Evolutionary conservation across 1,284 basidiomycete genomes (phyloP).

Genomic region (Sanghuangporus weigelae): DNA sequence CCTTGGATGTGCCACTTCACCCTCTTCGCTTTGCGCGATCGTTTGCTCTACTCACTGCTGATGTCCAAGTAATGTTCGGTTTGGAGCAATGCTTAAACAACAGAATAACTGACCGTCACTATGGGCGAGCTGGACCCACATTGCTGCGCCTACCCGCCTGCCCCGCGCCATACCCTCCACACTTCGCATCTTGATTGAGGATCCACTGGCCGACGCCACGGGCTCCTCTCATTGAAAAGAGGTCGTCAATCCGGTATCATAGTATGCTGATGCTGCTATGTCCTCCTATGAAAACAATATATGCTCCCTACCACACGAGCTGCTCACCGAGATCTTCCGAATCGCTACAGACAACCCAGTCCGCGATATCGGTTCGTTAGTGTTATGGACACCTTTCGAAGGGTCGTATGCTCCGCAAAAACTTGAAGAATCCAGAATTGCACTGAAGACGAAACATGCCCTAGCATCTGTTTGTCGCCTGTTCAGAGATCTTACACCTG

Average conservation of each 20-base stretch:
- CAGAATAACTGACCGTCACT: too few species aligned
- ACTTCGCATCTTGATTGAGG: too few species aligned
- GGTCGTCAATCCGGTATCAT: too few species aligned
- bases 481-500: not conserved
- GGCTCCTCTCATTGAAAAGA: too few species aligned
- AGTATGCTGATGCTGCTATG: not conserved
- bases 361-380: not conserved
- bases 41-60: too few species aligned
- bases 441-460: constrained; percentile 2
- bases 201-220: too few species aligned
- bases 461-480: constrained; percentile 1
- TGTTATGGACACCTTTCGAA: constrained; percentile 6
- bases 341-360: constrained; percentile 3
- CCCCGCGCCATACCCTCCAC: too few species aligned
- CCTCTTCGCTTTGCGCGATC: not conserved
- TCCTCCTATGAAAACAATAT: not conserved
- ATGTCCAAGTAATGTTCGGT: too few species aligned
- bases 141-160: too few species aligned
- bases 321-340: constrained; percentile 6
- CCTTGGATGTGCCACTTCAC: too few species aligned
- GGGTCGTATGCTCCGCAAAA: not conserved
- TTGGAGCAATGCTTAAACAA: too few species aligned
- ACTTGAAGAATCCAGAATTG: not conserved
- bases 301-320: not conserved
- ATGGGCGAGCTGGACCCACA: too few species aligned